A percentile compares a stretch with the other conserved stretches of the same genome.
Conservation (phyloP, 2,329 filamentous ascomycete genomes). For the Hawksworthiomyces lignivorus region DNA sequence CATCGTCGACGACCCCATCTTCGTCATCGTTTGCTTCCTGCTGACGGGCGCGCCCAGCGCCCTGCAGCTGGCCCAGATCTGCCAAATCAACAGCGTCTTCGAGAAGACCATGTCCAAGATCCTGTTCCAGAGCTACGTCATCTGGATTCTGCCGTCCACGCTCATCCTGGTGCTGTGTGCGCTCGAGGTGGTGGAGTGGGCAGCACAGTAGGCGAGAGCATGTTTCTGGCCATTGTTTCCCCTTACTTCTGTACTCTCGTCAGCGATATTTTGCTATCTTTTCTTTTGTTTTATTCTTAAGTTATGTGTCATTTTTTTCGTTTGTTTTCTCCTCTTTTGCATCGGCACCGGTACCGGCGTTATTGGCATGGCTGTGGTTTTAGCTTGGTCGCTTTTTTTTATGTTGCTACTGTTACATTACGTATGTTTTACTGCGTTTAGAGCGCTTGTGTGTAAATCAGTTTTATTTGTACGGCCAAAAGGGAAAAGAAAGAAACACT, state of each 20-base stretch:
- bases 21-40: slow-evolving; percentile 95
- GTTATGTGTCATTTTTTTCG: too few species aligned
- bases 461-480: too few species aligned
- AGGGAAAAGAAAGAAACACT: too few species aligned
- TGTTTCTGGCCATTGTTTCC: not conserved
- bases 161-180: slow-evolving; percentile 84
- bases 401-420: not conserved
- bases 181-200: slow-evolving; percentile 89
- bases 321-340: not conserved
- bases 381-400: not conserved
- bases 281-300: not conserved
- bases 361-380: too few species aligned
- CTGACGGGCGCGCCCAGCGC: slow-evolving; percentile 90
- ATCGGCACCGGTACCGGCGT: too few species aligned
- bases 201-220: slow-evolving; percentile 27
- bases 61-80: slow-evolving; percentile 93
- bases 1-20: slow-evolving; percentile 95
- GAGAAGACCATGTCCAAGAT: slow-evolving; percentile 90
- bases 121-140: slow-evolving; percentile 92
- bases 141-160: slow-evolving; percentile 94
- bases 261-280: not conserved
- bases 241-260: slow-evolving; percentile 8
- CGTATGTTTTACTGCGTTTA: too few species aligned
- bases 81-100: slow-evolving; percentile 95
- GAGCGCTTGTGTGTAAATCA: too few species aligned